Evolutionary conservation across 306 rosid species (phyloP).

Genomic region (Prunus persica): DNA sequence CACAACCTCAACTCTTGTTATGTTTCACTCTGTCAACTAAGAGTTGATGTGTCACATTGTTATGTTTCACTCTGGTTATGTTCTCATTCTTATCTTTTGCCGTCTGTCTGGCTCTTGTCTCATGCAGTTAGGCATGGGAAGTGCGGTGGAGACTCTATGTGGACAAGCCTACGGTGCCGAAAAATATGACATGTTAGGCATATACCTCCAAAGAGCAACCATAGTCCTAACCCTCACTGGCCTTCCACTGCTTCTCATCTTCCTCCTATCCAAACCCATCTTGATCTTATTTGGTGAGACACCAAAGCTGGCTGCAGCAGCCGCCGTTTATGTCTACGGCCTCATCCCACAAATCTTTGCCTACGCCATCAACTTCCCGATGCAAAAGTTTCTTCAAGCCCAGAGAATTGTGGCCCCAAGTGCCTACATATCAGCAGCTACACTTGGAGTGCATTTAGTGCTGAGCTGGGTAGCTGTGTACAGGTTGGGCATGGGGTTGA

Average conservation of each 20-base stretch:
- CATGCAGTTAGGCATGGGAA: slow-evolving; percentile 77
- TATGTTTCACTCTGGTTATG: no score
- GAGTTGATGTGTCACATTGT: no score
- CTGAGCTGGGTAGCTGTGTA: slow-evolving; percentile 58
- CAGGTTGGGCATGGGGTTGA: slow-evolving; percentile 44
- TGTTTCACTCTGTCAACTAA: background rate
- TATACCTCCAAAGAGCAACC: slow-evolving; percentile 59
- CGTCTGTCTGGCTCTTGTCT: background rate
- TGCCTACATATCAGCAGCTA: slow-evolving; percentile 48
- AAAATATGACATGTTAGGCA: slow-evolving; percentile 58
- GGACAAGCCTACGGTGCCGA: slow-evolving; percentile 77
- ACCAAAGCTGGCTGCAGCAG: slow-evolving; percentile 34
- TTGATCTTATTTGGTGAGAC: slow-evolving; percentile 46
- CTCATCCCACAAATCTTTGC: slow-evolving; percentile 75
- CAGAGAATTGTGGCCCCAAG: slow-evolving; percentile 72
- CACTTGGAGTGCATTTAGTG: slow-evolving; percentile 39
- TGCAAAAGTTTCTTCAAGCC: slow-evolving; percentile 70
- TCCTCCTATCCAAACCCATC: slow-evolving; percentile 45
- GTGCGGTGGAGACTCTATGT: slow-evolving; percentile 77
- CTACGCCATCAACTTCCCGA: slow-evolving; percentile 73
- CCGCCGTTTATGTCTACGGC: slow-evolving; percentile 58
- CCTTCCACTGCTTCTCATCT: slow-evolving; percentile 38
- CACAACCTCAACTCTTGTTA: no score
- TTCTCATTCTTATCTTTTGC: background rate
- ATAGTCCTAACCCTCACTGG: slow-evolving; percentile 49